Conservation (phyloP, 225 moss, liverwort and hornwort genomes). For the Neckera pumila region DNA sequence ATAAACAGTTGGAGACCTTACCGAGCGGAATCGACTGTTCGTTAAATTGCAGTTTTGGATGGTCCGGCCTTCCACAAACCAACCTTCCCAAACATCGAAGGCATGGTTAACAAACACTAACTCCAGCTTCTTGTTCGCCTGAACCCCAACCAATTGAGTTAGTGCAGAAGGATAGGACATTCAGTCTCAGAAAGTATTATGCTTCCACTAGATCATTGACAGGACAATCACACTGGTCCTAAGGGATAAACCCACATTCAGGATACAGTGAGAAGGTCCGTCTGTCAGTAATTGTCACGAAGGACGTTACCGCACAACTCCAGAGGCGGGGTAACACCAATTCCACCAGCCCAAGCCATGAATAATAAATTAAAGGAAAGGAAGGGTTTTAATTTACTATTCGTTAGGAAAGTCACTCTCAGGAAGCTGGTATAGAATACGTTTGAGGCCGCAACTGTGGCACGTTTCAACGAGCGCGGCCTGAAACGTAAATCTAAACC, state of each 20-base stretch:
- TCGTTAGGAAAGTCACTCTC: not conserved
- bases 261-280: not conserved
- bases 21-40: conserved; percentile 91
- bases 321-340: not conserved
- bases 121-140: conserved; percentile 98
- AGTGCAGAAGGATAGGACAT: not conserved
- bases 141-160: not conserved
- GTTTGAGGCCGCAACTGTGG: no score
- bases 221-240: not conserved
- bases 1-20: conserved; percentile 13
- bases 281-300: not conserved
- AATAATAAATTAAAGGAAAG: not conserved
- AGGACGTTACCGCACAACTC: not conserved
- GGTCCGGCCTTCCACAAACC: conserved; percentile 86
- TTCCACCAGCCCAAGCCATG: not conserved
- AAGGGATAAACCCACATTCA: not conserved
- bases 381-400: not conserved
- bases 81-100: conserved; percentile 97
- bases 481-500: not conserved
- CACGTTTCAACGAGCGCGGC: not conserved
- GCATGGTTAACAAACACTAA: conserved; percentile 93
- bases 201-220: not conserved
- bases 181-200: not conserved
- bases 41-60: conserved; percentile 84
- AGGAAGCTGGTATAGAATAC: not conserved